Conservation (phyloP, 2,329 filamentous ascomycete species). For the Dactylellina cionopaga region DNA sequence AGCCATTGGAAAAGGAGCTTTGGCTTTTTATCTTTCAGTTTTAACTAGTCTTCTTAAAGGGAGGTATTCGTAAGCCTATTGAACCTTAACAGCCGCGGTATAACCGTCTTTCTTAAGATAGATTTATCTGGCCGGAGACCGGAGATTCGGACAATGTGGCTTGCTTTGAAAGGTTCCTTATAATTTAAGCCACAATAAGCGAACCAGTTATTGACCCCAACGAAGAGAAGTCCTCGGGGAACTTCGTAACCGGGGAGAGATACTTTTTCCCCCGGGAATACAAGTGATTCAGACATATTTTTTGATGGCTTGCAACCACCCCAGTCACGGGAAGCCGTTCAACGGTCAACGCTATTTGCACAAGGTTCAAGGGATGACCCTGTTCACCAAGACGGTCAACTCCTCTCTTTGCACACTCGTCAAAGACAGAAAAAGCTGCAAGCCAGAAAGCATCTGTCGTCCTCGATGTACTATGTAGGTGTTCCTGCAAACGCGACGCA, state of each 20-base stretch:
- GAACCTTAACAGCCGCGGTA: conserved; percentile 27
- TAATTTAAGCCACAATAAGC: conserved; percentile 49
- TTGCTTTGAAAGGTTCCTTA: conserved; percentile 21
- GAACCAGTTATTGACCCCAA: conserved; percentile 5
- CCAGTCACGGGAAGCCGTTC: conserved; percentile 52
- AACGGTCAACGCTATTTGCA: conserved; percentile 50
- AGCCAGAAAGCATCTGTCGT: conserved; percentile 37
- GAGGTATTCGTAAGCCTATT: conserved; percentile 7
- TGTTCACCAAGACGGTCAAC: conserved; percentile 11
- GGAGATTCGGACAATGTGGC: conserved; percentile 35
- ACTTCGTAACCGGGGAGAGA: conserved; percentile 6
- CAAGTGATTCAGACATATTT: conserved; percentile 26
- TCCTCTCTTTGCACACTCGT: too few relatives aligned
- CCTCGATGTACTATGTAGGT: conserved; percentile 5
- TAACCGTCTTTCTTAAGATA: conserved; percentile 12
- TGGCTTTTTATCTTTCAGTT: not conserved
- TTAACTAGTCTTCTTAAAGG: not conserved
- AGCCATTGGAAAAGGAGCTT: conserved; percentile 17
- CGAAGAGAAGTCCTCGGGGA: not conserved
- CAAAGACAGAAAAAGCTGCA: conserved; percentile 15
- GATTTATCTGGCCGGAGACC: conserved; percentile 1
- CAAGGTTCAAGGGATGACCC: conserved; percentile 49
- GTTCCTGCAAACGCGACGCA: conserved; percentile 50
- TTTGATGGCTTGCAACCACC: conserved; percentile 42
- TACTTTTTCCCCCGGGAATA: conserved; percentile 7